Conservation (phyloP, 2,329 filamentous ascomycete species). For the Xenoacremonium recifei region DNA sequence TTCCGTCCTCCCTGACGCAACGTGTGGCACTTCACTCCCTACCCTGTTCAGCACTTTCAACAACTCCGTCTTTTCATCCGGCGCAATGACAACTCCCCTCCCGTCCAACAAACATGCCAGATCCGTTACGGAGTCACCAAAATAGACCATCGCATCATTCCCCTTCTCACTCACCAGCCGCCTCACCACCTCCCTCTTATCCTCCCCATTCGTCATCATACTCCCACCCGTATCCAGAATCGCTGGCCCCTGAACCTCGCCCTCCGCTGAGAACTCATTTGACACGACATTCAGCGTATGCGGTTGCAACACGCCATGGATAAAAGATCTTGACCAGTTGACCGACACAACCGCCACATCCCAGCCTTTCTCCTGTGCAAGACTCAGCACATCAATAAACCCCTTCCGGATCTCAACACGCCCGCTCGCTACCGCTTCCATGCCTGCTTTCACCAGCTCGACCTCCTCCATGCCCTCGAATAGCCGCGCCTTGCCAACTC, state of each 20-base stretch:
- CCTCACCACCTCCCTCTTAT: constrained; percentile 46
- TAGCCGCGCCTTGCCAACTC: constrained; percentile 42
- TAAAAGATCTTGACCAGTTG: constrained; percentile 50
- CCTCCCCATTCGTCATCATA: constrained; percentile 36
- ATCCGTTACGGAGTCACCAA: constrained; percentile 59
- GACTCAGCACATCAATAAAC: constrained; percentile 33
- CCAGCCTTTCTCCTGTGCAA: constrained; percentile 32
- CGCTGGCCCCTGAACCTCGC: constrained; percentile 40
- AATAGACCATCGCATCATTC: constrained; percentile 43
- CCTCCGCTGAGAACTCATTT: constrained; percentile 41
- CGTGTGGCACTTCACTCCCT: constrained; percentile 37
- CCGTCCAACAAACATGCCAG: constrained; percentile 49
- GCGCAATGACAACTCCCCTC: constrained; percentile 49
- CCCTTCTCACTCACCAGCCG: constrained; percentile 21
- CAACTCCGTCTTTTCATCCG: constrained; percentile 33
- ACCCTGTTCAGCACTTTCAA: constrained; percentile 37
- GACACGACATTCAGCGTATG: constrained; percentile 37
- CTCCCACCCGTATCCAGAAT: constrained; percentile 24
- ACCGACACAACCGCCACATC: constrained; percentile 46
- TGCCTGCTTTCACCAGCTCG: constrained; percentile 38
- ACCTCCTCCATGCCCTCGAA: constrained; percentile 39
- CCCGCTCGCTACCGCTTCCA: constrained; percentile 31
- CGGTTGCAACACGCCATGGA: constrained; percentile 41
- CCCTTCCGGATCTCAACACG: constrained; percentile 38
- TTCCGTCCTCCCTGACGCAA: constrained; percentile 17